Evolutionary conservation across 164 flowering plant genomes (phyloP).

Genomic region (Kalanchoe fedtschenkoi): DNA sequence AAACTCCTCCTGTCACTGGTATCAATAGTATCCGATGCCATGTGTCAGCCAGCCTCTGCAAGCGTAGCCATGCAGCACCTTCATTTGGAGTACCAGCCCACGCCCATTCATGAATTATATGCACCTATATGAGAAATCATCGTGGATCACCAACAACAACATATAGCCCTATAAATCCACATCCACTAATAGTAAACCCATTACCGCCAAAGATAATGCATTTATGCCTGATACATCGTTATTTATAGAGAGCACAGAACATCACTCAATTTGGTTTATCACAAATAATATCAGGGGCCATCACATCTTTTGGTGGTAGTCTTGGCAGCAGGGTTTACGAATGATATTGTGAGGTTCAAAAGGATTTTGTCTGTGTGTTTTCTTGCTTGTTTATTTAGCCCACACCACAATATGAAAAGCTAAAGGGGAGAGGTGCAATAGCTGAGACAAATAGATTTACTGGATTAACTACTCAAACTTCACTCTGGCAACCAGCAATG

Average conservation of each 20-base stretch:
- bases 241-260: neutral
- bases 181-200: neutral
- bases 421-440: too few species aligned
- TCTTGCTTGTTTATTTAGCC: too few species aligned
- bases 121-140: slow-evolving; percentile 44
- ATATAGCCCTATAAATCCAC: too few species aligned
- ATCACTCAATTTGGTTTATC: neutral
- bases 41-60: slow-evolving; percentile 87
- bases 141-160: neutral
- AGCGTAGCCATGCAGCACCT: slow-evolving; percentile 98
- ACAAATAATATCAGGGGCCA: too few species aligned
- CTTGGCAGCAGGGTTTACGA: too few species aligned
- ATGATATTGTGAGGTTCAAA: too few species aligned
- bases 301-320: neutral
- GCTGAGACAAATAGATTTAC: neutral
- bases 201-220: neutral
- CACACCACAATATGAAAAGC: too few species aligned
- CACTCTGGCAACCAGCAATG: too few species aligned
- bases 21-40: slow-evolving; percentile 94
- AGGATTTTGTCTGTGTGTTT: too few species aligned
- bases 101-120: slow-evolving; percentile 91
- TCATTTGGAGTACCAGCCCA: slow-evolving; percentile 99
- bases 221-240: neutral
- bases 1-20: slow-evolving; percentile 94
- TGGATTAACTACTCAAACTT: neutral